Evolutionary conservation across 2,329 filamentous ascomycete genomes (phyloP).

Genomic region (Ceratocystis destructans): DNA sequence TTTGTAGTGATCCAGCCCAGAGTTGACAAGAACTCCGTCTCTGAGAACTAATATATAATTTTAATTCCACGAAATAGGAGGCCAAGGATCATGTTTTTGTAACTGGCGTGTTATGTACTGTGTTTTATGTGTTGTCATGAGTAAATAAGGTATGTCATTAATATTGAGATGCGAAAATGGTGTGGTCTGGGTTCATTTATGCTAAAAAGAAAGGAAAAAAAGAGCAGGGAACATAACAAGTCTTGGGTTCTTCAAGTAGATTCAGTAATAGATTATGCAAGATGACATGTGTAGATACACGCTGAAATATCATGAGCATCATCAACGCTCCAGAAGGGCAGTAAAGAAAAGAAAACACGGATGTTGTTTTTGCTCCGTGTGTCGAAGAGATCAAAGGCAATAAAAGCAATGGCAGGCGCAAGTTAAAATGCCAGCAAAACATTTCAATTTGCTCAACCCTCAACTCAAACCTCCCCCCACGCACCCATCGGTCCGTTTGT

Average conservation of each 20-base stretch:
- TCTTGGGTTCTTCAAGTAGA: background rate
- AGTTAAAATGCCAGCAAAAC: too few species aligned
- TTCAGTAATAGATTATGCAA: background rate
- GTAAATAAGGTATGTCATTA: background rate
- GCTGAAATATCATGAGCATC: background rate
- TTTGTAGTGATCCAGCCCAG: background rate
- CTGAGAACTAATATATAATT: background rate
- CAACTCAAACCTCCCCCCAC: conserved; percentile 59
- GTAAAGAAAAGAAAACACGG: background rate
- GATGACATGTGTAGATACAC: background rate
- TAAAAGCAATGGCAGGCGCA: background rate
- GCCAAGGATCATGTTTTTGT: background rate
- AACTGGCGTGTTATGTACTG: background rate
- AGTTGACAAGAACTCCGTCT: background rate
- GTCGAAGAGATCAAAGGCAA: background rate
- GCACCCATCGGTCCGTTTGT: conserved; percentile 55
- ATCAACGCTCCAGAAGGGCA: background rate
- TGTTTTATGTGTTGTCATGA: background rate
- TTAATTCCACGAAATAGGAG: background rate
- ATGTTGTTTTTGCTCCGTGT: background rate
- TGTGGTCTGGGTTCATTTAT: background rate
- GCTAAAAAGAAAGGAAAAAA: background rate
- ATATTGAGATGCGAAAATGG: background rate
- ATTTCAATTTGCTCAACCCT: too few species aligned
- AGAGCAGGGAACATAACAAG: background rate